Evolutionary conservation across 140 eudicot genomes (phyloP), one percentile per base, ranked within the genome.

Genomic region (Oenanthe javanica): DNA sequence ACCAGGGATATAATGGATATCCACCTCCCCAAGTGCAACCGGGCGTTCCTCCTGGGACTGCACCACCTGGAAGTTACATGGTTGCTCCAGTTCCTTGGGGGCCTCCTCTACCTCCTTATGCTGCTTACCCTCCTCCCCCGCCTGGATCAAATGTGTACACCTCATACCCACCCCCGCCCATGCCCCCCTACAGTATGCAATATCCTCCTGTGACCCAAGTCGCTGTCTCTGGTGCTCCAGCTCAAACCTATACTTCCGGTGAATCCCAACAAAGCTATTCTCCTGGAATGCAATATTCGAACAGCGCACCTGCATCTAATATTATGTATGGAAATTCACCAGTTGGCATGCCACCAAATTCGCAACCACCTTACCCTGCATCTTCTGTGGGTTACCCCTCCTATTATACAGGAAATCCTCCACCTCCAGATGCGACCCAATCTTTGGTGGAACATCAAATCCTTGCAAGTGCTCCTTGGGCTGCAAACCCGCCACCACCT

Each of bases 71-170:
- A 46, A 75, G 90, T 81, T 93, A 88, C 81, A 48, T 77, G 31
- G 92, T 87, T 16, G 85, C 95, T 40, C 94, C 94, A 1, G 88
- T 84, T 81, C 97, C 98, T 14, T 93, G 98, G 98, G 97, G 92
- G 6, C 94, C 96, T 23, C 93, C 91, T 18, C 88, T 89, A 1
- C 91, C 97, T 52, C 96, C 94, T 54, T 82, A 85, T 86, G 89
- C 97, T 57, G 78, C 91, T 64, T 91, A 88, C 81, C 89, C 91
- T n/a, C 87, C 91, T 16, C 92, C 95, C 61, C 78, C 78, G 0
- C 94, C 94, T 40, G 97, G 97, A 6, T 85, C 93, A 46, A 79
- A 79, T 59, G 72, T 84, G 87, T 91, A 91, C 69, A 50, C 89
- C 31, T 83, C 96, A 14, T 80, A 76, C 73, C 88, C 82, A 76